phyloP scores from a whole-genome alignment of 2,329 filamentous ascomycete species.

The Rhinocladiella mackenziei region DNA sequence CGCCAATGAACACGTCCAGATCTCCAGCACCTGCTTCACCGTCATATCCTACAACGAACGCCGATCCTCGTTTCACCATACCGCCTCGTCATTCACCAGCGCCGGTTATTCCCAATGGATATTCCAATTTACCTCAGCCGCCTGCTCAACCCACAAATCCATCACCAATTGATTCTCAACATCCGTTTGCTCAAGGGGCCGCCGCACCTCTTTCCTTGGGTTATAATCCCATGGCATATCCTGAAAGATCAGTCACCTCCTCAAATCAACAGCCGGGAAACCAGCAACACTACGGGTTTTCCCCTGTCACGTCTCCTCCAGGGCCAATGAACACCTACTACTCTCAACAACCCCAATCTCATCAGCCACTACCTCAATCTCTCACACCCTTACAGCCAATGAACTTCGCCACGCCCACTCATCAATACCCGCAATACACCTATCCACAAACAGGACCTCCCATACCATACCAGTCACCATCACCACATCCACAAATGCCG shows the following conservation, averaged over 20 bases:
- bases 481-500: slow-evolving; percentile 27
- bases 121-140: slow-evolving; percentile 16
- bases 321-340: slow-evolving; percentile 15
- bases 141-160: slow-evolving; percentile 16
- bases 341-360: slow-evolving; percentile 16
- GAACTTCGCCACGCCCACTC: slow-evolving; percentile 25
- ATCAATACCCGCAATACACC: slow-evolving; percentile 20
- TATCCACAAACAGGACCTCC: slow-evolving; percentile 38
- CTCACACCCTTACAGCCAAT: slow-evolving; percentile 22
- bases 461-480: slow-evolving; percentile 22
- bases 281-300: slow-evolving; percentile 20
- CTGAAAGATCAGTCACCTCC: slow-evolving; percentile 28
- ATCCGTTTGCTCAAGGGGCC: slow-evolving; percentile 36
- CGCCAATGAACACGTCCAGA: slow-evolving; percentile 31
- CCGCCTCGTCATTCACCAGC: slow-evolving; percentile 29
- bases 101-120: slow-evolving; percentile 27
- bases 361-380: slow-evolving; percentile 12
- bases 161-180: slow-evolving; percentile 24
- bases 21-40: slow-evolving; percentile 24
- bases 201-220: slow-evolving; percentile 41
- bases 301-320: slow-evolving; percentile 20
- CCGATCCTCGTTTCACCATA: slow-evolving; percentile 30
- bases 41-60: slow-evolving; percentile 24
- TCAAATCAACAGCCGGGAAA: slow-evolving; percentile 17
- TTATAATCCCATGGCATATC: slow-evolving; percentile 52